Base-by-base conservation (phyloP, 768 basidiomycete genomes). In the Serpula lacrymans region DNA sequence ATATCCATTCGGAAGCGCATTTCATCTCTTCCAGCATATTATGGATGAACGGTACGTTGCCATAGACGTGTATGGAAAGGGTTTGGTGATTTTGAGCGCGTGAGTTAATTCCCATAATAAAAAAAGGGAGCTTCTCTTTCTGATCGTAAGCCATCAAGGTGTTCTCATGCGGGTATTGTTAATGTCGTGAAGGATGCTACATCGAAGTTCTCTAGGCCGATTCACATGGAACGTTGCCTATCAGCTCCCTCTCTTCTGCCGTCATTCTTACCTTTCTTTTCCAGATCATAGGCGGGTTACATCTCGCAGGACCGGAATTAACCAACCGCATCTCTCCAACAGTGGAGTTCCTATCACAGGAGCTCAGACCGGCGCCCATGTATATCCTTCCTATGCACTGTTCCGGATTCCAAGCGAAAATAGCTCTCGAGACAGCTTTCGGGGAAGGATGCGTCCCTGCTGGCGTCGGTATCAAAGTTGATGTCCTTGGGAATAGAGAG, bases 361-460 rank as follows among this genome's bases (percentile, higher is more conserved):
- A 71, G 39, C 61, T 90, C 22, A 56, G 64, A 35, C 86, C 88
- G 9, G 59, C 77, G 0, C 87, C 86, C 1, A 71, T 69, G 1
- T 90, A 83, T 47, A 60, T 91, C 33, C 68, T 91, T 0, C 89
- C 88, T 0, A 84, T 92, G 80, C 90, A 92, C 55, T 92, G 89
- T 51, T 78, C 84, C 3, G 88, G 88, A 4, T 87, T 90, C 53
- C 70, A 72, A n/a, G 74, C 75, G 25, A 89, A 91, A 58, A 57
- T 87, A 6, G 84, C 81, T 2, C 60, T 92, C 50, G 79, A 81
- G 54, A 59, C 62, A 5, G 84, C 74, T 2, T 68, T 93, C 13
- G 88, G 88, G 16, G 77, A 85, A 38, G 79, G 79, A 1, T 82
- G 82, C 50, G 86, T 92, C 10, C 85, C 88, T 0, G 84, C 80